Percentiles rank a stretch among this genome's conserved stretches.
phyloP scores from a whole-genome alignment of 2,329 filamentous ascomycete species.

The Harringtonia lauricola region DNA sequence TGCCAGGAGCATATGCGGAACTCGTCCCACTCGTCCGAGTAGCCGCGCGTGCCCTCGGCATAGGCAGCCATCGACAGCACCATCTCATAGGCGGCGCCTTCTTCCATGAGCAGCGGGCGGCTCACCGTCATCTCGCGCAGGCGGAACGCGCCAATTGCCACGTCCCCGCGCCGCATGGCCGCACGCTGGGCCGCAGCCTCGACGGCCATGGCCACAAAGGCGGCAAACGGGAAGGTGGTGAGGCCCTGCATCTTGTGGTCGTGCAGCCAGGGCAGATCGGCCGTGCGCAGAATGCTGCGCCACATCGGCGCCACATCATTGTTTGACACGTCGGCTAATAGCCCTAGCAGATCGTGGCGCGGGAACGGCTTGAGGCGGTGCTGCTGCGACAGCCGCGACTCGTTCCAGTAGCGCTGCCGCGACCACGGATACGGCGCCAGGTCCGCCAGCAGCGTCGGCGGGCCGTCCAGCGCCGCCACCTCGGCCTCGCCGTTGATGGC shows the following conservation, averaged over 20 bases:
- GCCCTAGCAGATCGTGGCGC: constrained; percentile 30
- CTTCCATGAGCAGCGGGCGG: too few species aligned
- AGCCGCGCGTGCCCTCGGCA: too few species aligned
- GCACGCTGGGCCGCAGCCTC: constrained; percentile 32
- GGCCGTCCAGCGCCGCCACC: too few species aligned
- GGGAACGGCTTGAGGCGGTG: constrained; percentile 11
- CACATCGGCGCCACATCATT: constrained; percentile 35
- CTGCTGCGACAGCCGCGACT: constrained; percentile 31
- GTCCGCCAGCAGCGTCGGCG: constrained; percentile 2
- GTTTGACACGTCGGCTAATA: constrained; percentile 30
- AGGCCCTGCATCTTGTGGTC: constrained; percentile 48
- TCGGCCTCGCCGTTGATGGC: constrained; percentile 36
- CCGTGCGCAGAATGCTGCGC: constrained; percentile 34
- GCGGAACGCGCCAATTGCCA: too few species aligned
- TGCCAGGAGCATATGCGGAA: constrained; percentile 46
- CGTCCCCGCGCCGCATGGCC: not conserved
- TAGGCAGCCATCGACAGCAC: too few species aligned
- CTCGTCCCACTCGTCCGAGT: constrained; percentile 46
- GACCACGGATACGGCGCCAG: constrained; percentile 30
- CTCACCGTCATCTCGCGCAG: too few species aligned
- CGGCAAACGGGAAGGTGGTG: constrained; percentile 43
- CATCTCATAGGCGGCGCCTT: too few species aligned
- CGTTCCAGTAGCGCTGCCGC: constrained; percentile 34
- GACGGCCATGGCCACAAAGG: constrained; percentile 38
- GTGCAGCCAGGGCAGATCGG: constrained; percentile 44